phyloP scores from a whole-genome alignment of 208 protist species.

The Leishmania amazonensis region DNA sequence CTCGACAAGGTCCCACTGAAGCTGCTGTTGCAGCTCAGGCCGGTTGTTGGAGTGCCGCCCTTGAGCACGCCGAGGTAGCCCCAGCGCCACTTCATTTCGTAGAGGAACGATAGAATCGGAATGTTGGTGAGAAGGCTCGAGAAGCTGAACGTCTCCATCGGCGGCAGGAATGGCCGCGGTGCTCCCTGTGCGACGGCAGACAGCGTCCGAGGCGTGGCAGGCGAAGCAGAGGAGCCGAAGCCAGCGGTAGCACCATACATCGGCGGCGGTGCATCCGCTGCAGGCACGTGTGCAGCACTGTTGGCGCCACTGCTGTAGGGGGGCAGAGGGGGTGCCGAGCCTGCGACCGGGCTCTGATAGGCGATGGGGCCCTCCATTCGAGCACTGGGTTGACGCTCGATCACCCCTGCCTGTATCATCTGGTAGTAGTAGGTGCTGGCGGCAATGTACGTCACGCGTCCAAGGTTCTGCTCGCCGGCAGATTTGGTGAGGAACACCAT shows the following conservation, averaged over 20 bases:
- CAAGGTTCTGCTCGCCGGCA: constrained; percentile 85
- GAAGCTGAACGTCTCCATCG: constrained; percentile 90
- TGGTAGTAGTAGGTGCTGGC: constrained; percentile 86
- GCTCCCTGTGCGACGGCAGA: constrained; percentile 1
- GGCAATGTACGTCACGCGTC: constrained; percentile 75
- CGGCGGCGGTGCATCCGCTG: not conserved
- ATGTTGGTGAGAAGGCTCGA: constrained; percentile 87
- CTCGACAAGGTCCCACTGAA: constrained; percentile 6
- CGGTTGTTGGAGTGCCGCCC: constrained; percentile 30
- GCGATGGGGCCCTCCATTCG: constrained; percentile 21
- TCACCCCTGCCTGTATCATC: constrained; percentile 68
- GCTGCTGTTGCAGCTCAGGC: constrained; percentile 19
- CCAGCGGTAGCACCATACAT: constrained; percentile 2
- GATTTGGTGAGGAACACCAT: constrained; percentile 90
- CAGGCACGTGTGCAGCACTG: not conserved
- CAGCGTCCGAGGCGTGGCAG: not conserved
- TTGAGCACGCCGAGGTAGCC: constrained; percentile 66
- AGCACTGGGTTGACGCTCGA: constrained; percentile 34
- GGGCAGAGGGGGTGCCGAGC: not conserved
- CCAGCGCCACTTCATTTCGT: constrained; percentile 87
- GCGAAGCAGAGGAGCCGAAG: not conserved
- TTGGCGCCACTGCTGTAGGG: not conserved
- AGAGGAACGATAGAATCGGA: constrained; percentile 81
- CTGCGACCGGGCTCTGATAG: constrained; percentile 5
- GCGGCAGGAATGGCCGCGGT: constrained; percentile 41